Evolutionary conservation across 2,329 filamentous ascomycete genomes (phyloP).

Genomic region (Penicillium sp.): DNA sequence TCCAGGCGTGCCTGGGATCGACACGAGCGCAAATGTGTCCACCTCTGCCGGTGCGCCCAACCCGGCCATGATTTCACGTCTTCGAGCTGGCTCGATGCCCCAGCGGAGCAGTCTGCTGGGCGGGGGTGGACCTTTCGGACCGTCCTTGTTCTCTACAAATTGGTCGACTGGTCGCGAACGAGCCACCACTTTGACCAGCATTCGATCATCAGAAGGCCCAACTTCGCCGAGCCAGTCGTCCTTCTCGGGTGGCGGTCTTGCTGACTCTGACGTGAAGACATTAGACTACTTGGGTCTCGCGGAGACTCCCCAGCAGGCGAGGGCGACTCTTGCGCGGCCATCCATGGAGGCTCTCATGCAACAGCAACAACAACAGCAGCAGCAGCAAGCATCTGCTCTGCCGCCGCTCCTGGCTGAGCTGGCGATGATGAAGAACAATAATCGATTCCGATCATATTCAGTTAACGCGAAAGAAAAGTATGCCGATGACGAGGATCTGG

Average conservation of each 20-base stretch:
- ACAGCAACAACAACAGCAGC: slow-evolving; percentile 56
- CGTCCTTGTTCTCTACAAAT: slow-evolving; percentile 82
- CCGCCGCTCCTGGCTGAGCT: slow-evolving; percentile 74
- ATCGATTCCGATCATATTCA: slow-evolving; percentile 93
- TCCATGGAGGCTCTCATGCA: slow-evolving; percentile 55
- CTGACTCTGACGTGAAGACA: slow-evolving; percentile 88
- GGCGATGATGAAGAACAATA: slow-evolving; percentile 77
- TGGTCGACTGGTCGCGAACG: slow-evolving; percentile 83
- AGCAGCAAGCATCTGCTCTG: slow-evolving; percentile 49
- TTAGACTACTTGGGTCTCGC: slow-evolving; percentile 94
- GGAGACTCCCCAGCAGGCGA: slow-evolving; percentile 83
- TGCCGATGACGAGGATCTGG: slow-evolving; percentile 82
- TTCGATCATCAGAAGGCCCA: slow-evolving; percentile 83
- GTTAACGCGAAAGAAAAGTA: slow-evolving; percentile 99
- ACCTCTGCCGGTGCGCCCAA: slow-evolving; percentile 58
- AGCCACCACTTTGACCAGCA: slow-evolving; percentile 85
- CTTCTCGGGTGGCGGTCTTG: slow-evolving; percentile 81
- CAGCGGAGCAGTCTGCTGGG: slow-evolving; percentile 75
- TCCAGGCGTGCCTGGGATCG: slow-evolving; percentile 45
- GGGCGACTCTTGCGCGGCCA: slow-evolving; percentile 71
- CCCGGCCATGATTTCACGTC: slow-evolving; percentile 77
- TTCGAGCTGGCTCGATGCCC: slow-evolving; percentile 92
- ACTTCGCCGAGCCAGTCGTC: slow-evolving; percentile 85
- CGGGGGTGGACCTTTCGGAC: slow-evolving; percentile 73
- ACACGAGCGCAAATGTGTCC: slow-evolving; percentile 44